phyloP scores from a whole-genome alignment of 306 rosid genomes.

The Vicia faba region DNA sequence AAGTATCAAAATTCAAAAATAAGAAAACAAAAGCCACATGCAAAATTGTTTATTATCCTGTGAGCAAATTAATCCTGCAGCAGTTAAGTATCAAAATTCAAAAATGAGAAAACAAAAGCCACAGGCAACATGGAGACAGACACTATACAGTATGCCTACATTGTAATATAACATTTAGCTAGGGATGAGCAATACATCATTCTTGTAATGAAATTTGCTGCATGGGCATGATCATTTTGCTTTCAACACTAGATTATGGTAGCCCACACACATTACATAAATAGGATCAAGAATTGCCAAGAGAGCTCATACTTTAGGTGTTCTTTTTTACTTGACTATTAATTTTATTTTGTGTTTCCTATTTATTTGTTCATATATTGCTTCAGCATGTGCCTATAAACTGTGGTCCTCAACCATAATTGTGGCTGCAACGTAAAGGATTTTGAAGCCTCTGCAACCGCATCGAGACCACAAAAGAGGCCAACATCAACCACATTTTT shows the following conservation, averaged over 20 bases:
- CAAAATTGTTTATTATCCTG: neutral
- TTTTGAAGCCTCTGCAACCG: too few relatives aligned
- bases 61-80: conserved; percentile 23
- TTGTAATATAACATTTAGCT: neutral
- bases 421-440: too few relatives aligned
- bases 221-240: neutral
- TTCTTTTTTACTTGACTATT: neutral
- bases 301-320: conserved; percentile 4
- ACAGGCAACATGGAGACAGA: conserved; percentile 6
- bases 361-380: conserved; percentile 14
- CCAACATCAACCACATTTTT: neutral
- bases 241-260: neutral
- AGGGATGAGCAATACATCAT: conserved; percentile 14
- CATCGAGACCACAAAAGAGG: neutral
- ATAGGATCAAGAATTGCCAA: conserved; percentile 21
- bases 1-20: conserved; percentile 1
- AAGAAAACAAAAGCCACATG: too few relatives aligned
- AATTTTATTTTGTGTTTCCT: neutral
- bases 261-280: conserved; percentile 5
- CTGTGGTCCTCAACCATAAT: neutral
- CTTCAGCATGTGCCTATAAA: neutral
- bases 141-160: neutral
- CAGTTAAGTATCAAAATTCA: conserved; percentile 3
- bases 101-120: neutral
- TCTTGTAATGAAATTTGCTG: conserved; percentile 19